These are phyloP conservation scores for Casuarina cunninghamiana DNA, from an alignment of 306 rosid species.

Conservation along the genomic window DNA sequence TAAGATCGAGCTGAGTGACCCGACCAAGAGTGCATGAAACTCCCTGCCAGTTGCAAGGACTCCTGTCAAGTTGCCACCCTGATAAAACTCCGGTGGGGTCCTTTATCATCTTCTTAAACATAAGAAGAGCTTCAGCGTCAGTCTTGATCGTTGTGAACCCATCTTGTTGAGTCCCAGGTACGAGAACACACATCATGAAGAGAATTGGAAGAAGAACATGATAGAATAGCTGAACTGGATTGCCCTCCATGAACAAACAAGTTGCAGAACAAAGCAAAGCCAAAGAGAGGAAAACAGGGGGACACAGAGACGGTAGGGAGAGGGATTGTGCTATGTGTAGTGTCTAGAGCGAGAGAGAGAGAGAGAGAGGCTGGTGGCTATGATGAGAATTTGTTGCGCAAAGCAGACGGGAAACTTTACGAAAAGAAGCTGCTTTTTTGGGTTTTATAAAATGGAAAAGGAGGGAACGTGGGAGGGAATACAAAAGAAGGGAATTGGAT, in stretches of 20 bases:
- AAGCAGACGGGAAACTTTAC: conserved; percentile 48
- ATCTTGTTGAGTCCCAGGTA: conserved; percentile 44
- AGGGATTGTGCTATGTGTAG: conserved; percentile 15
- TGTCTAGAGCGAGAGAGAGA: conserved; percentile 44
- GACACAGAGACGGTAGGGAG: conserved; percentile 12
- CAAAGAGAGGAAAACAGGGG: conserved; percentile 31
- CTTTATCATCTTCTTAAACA: conserved; percentile 66
- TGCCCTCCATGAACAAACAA: conserved; percentile 66
- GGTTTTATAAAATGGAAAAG: conserved; percentile 48
- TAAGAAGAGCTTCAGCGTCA: conserved; percentile 68
- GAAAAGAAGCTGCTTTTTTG: conserved; percentile 57
- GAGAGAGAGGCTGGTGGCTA: conserved; percentile 45
- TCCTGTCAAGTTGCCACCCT: conserved; percentile 55
- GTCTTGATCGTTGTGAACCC: conserved; percentile 54
- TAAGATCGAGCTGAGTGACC: conserved; percentile 67
- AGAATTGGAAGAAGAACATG: conserved; percentile 36
- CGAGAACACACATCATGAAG: conserved; percentile 26
- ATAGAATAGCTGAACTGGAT: conserved; percentile 43
- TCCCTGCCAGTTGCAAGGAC: conserved; percentile 82
- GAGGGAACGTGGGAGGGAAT: conserved; percentile 60
- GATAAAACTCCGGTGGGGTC: conserved; percentile 69
- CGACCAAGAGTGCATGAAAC: conserved; percentile 66
- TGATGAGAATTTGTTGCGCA: conserved; percentile 65
- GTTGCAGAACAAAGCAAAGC: conserved; percentile 25
- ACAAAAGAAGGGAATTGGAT: conserved; percentile 27